Evolutionary conservation across 345 rosid species (phyloP).

Genomic region (Atalantia buxifolia): DNA sequence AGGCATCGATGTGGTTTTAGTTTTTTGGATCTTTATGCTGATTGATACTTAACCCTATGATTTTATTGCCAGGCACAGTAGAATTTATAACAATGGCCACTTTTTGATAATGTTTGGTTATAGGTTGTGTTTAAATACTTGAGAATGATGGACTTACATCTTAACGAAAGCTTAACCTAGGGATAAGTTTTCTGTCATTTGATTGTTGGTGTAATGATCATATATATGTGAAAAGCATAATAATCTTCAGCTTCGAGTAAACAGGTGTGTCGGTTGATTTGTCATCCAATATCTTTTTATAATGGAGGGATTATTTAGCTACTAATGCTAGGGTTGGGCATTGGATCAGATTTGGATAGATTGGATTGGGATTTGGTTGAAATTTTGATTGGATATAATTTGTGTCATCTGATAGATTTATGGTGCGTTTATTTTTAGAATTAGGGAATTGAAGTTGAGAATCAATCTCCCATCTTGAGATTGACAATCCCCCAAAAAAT

Average conservation of each 20-base stretch:
- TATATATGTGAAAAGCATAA: too few species aligned
- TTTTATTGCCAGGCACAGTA: background rate
- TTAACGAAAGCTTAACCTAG: background rate
- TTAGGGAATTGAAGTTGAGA: too few species aligned
- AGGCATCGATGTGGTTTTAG: background rate
- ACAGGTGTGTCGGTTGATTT: background rate
- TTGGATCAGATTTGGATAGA: too few species aligned
- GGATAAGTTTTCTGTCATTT: background rate
- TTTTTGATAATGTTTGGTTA: too few species aligned
- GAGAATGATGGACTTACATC: background rate
- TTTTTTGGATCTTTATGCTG: background rate
- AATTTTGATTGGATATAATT: too few species aligned
- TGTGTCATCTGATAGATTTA: too few species aligned
- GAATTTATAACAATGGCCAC: background rate
- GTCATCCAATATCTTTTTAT: background rate
- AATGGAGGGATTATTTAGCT: background rate
- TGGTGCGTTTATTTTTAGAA: too few species aligned
- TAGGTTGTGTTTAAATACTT: background rate
- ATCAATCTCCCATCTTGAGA: too few species aligned
- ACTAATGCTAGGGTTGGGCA: background rate
- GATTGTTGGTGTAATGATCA: too few species aligned
- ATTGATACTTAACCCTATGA: background rate
- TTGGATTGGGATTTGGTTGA: too few species aligned
- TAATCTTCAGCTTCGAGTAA: background rate
- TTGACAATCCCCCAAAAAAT: too few species aligned